A percentile compares a stretch with the other conserved stretches of the same genome.
phyloP scores from a whole-genome alignment of 2,329 filamentous ascomycete genomes.

The Neofusicoccum sp. region DNA sequence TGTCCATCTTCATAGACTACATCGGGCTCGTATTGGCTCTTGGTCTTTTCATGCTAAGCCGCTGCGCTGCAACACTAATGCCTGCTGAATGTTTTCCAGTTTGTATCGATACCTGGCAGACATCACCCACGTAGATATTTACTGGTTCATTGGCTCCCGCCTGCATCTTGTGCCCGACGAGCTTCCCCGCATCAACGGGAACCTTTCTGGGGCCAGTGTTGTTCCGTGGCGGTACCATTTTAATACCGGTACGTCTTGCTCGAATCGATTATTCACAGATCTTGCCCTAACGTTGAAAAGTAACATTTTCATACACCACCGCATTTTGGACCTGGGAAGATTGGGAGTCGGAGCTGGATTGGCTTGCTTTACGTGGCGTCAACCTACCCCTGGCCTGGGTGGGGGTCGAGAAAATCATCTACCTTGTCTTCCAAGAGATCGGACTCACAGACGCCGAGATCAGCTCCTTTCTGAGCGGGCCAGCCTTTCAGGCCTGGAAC shows the following conservation, averaged over 20 bases:
- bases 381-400: slow-evolving; percentile 55
- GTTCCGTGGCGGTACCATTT: slow-evolving; percentile 52
- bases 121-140: slow-evolving; percentile 45
- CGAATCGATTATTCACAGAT: not conserved
- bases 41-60: not conserved
- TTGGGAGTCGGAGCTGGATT: slow-evolving; percentile 54
- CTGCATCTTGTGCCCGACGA: slow-evolving; percentile 34
- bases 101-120: slow-evolving; percentile 45
- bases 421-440: slow-evolving; percentile 48
- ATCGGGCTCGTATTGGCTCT: not conserved
- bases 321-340: slow-evolving; percentile 55
- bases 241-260: slow-evolving; percentile 43
- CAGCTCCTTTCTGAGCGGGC: slow-evolving; percentile 48
- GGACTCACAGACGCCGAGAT: slow-evolving; percentile 48
- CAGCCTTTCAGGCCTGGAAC: slow-evolving; percentile 55
- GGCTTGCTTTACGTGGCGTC: slow-evolving; percentile 52
- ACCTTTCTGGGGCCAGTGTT: slow-evolving; percentile 41
- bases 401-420: slow-evolving; percentile 51
- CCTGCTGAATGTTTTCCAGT: slow-evolving; percentile 17
- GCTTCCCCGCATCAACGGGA: slow-evolving; percentile 32
- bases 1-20: not conserved
- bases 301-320: slow-evolving; percentile 53
- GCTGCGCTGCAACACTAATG: not conserved
- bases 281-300: slow-evolving; percentile 24
- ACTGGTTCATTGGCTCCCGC: slow-evolving; percentile 48